Conservation (phyloP, 768 basidiomycete species). For the Leccinum truebloodii region DNA sequence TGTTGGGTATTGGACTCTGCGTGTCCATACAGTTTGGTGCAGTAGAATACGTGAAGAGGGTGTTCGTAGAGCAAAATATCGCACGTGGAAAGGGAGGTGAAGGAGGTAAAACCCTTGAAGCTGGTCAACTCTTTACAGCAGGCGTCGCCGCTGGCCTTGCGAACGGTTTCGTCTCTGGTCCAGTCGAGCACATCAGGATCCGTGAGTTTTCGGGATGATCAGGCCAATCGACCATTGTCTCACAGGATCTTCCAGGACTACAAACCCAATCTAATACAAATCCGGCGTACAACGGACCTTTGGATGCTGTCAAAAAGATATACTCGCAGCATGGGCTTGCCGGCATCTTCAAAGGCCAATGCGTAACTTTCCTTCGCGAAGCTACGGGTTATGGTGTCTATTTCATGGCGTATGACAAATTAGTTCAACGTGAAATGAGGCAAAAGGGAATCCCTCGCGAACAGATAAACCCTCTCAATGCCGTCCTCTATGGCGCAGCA, state of each 20-base stretch:
- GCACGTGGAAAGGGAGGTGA: slow-evolving; percentile 60
- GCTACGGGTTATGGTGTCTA: slow-evolving; percentile 83
- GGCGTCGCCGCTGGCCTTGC: slow-evolving; percentile 87
- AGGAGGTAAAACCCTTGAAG: slow-evolving; percentile 56
- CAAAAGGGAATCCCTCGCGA: slow-evolving; percentile 69
- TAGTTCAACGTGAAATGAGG: slow-evolving; percentile 85
- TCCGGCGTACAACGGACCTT: slow-evolving; percentile 79
- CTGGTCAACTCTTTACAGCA: slow-evolving; percentile 65
- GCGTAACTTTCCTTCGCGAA: slow-evolving; percentile 83
- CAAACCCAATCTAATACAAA: slow-evolving; percentile 86
- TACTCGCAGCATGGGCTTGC: slow-evolving; percentile 70
- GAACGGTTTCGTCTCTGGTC: slow-evolving; percentile 92
- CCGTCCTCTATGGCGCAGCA: slow-evolving; percentile 85
- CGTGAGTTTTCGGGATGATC: slow-evolving; percentile 18
- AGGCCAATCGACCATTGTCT: not conserved
- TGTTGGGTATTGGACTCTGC: slow-evolving; percentile 90
- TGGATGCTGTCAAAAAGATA: slow-evolving; percentile 88
- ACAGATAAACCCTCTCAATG: slow-evolving; percentile 73
- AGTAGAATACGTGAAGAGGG: slow-evolving; percentile 82
- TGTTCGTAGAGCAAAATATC: slow-evolving; percentile 66
- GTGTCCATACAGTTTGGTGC: slow-evolving; percentile 96
- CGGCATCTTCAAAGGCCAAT: slow-evolving; percentile 93
- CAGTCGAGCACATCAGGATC: slow-evolving; percentile 97
- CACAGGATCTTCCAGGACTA: slow-evolving; percentile 53
- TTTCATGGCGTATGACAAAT: slow-evolving; percentile 90